phyloP scores from a whole-genome alignment of 2,329 filamentous ascomycete species.

The Moelleriella libera region DNA sequence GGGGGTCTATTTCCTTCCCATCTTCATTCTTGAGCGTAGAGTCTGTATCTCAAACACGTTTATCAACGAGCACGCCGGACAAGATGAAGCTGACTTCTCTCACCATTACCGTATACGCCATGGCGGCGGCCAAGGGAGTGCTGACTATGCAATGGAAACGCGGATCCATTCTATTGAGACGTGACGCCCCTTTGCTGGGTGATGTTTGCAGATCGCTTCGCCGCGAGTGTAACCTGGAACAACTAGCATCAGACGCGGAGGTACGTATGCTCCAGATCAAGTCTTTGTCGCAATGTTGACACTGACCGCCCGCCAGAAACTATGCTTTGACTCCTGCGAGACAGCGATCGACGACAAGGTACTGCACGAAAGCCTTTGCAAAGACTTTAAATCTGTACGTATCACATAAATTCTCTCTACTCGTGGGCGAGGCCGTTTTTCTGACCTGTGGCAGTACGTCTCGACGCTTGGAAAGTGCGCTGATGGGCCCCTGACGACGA shows the following conservation, averaged over 20 bases:
- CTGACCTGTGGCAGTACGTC: slow-evolving; percentile 1
- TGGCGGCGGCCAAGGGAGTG: background rate
- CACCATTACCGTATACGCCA: background rate
- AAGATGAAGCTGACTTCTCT: background rate
- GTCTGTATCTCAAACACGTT: background rate
- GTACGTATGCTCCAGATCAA: background rate
- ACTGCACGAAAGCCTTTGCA: slow-evolving; percentile 1
- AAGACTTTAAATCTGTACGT: slow-evolving; percentile 3
- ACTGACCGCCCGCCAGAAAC: slow-evolving; percentile 1
- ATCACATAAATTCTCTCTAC: background rate
- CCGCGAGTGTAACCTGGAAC: slow-evolving; percentile 1
- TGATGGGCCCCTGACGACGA: background rate
- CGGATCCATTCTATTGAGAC: background rate
- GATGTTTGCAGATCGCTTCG: slow-evolving; percentile 4
- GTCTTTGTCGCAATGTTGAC: background rate
- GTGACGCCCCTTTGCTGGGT: slow-evolving; percentile 2
- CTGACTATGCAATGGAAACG: background rate
- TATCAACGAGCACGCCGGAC: background rate
- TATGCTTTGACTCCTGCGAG: slow-evolving; percentile 3
- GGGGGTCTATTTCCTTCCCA: background rate
- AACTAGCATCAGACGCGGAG: slow-evolving; percentile 2
- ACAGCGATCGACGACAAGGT: slow-evolving; percentile 1
- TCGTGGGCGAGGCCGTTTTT: background rate
- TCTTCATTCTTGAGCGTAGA: background rate
- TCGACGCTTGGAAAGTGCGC: slow-evolving; percentile 4